Evolutionary conservation across 2,329 filamentous ascomycete species (phyloP).

Genomic region (Knufia petricola): DNA sequence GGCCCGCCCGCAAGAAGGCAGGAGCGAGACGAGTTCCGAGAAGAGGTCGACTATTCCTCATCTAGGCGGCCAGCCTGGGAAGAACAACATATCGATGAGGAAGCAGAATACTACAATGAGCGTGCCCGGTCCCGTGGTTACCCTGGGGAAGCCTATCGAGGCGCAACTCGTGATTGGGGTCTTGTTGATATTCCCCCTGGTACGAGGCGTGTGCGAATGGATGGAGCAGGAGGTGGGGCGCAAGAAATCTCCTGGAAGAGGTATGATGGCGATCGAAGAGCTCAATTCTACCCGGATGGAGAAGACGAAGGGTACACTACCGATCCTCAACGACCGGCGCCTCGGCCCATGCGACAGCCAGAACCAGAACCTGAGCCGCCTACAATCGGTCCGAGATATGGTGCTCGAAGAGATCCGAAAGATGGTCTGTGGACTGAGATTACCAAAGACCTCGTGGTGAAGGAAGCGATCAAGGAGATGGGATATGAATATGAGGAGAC

Average conservation of each 20-base stretch:
- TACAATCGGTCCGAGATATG: slow-evolving; percentile 36
- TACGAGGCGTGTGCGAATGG: slow-evolving; percentile 72
- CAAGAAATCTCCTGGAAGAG: slow-evolving; percentile 71
- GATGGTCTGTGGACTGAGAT: slow-evolving; percentile 91
- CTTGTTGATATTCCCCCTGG: slow-evolving; percentile 78
- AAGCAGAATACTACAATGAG: slow-evolving; percentile 55
- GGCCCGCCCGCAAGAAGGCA: slow-evolving; percentile 16
- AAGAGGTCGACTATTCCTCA: slow-evolving; percentile 20
- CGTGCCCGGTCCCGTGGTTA: slow-evolving; percentile 59
- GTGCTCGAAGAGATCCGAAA: slow-evolving; percentile 28
- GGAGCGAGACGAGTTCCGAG: slow-evolving; percentile 17
- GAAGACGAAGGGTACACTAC: slow-evolving; percentile 43
- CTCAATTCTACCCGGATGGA: slow-evolving; percentile 63
- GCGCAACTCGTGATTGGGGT: slow-evolving; percentile 66
- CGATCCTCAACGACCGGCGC: slow-evolving; percentile 41
- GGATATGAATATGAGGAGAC: slow-evolving; percentile 90
- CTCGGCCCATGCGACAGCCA: slow-evolving; percentile 9
- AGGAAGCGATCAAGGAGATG: slow-evolving; percentile 73
- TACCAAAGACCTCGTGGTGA: slow-evolving; percentile 79
- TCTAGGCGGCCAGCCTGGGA: slow-evolving; percentile 26
- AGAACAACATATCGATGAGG: slow-evolving; percentile 42
- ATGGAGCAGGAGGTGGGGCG: slow-evolving; percentile 62
- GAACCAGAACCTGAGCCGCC: slow-evolving; percentile 24
- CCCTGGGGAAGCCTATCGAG: slow-evolving; percentile 64
- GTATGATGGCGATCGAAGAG: slow-evolving; percentile 66